phyloP scores from a whole-genome alignment of 192 early-diverging fungal species.

The Backusella tarrabulga region DNA sequence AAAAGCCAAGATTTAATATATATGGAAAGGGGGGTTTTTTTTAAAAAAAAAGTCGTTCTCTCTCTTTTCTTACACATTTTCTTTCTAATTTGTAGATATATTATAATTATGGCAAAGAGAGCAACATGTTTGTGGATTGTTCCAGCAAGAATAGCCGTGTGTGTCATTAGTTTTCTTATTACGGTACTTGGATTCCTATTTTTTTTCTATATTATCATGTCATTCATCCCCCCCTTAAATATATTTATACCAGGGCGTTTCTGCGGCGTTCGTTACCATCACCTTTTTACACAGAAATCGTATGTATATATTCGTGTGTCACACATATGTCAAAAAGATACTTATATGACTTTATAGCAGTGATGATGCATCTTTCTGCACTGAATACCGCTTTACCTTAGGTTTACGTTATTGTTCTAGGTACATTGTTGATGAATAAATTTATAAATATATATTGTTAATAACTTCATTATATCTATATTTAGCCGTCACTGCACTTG shows the following conservation, averaged over 20 bases:
- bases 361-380: slow-evolving; percentile 30
- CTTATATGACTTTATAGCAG: slow-evolving; percentile 8
- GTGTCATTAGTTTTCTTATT: slow-evolving; percentile 18
- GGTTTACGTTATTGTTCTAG: slow-evolving; percentile 26
- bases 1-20: not conserved
- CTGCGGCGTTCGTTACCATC: slow-evolving; percentile 12
- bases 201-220: not conserved
- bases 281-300: slow-evolving; percentile 34
- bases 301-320: slow-evolving; percentile 14
- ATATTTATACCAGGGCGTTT: slow-evolving; percentile 13
- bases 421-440: slow-evolving; percentile 13
- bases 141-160: slow-evolving; percentile 17
- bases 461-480: not conserved
- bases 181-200: not conserved
- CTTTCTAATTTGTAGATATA: not conserved
- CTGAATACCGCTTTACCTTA: slow-evolving; percentile 18
- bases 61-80: not conserved
- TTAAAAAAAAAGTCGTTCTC: not conserved
- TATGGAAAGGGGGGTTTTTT: not conserved
- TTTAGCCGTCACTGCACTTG: slow-evolving; percentile 8
- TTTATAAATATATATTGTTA: not conserved
- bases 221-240: not conserved
- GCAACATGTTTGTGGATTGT: slow-evolving; percentile 29
- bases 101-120: slow-evolving; percentile 2
- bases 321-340: not conserved